Evolutionary conservation across 2,329 filamentous ascomycete genomes (phyloP), one percentile per base, ranked within the genome.

Genomic region (Penicillium sp.): DNA sequence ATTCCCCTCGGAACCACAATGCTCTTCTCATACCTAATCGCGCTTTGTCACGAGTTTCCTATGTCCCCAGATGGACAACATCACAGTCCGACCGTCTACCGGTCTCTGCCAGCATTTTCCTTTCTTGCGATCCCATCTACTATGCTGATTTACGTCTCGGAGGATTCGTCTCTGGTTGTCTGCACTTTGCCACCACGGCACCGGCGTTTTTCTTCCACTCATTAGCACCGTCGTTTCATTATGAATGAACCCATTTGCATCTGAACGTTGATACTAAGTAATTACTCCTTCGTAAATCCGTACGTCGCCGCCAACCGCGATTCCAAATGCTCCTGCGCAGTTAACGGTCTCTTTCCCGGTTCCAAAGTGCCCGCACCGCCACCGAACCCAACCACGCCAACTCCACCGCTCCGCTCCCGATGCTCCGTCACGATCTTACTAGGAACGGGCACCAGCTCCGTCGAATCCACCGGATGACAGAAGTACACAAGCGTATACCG

Each of bases 401-500:
- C 49, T 11, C 68, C 38, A 50, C 63, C 43, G 39, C 24, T 50
- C 50, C 50, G 58, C 53, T 62, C 61, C n/a, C 69, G 73, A 64
- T 74, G 70, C 44, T 67, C 64, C 48, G 66, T 63, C 7, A 85
- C 78, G 14, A 80, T 50, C 25, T 63, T 55, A 59, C 82, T 83
- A 4, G 82, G 81, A 41, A 86, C 79, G 4, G 77, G 71, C 27
- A 80, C 78, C 54, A 86, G 64, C 58, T 74, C 67, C 22, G 76
- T 80, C 7, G 76, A 69, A 65, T 85, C 76, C n/a, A 79, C 57
- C 7, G 83, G 83, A 69, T 86, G 83, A 60, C 81, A 84, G 63
- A 86, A 86, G 62, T 83, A 86, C 20, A 79, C 83, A 55, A 85
- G 79, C 49, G 76, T 80, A 62, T 84, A 84, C 50, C 82, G 66